phyloP scores from a whole-genome alignment of 495 filamentous ascomycete species.

The Xylaria curta region DNA sequence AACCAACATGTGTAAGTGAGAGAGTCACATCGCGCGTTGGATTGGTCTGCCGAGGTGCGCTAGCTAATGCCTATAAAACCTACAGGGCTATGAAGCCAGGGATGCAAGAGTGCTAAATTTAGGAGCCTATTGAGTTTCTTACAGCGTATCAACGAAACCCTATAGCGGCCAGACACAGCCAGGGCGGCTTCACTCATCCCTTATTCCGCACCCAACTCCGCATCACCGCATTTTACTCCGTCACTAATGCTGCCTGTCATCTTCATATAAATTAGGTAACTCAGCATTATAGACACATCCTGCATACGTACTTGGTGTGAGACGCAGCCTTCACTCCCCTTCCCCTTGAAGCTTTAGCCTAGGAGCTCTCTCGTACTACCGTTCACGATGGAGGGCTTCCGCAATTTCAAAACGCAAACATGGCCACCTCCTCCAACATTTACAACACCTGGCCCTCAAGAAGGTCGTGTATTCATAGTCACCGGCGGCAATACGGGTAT shows the following conservation, averaged over 20 bases:
- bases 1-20: not conserved
- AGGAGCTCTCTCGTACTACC: not conserved
- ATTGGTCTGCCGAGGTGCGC: not conserved
- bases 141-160: not conserved
- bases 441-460: conserved; percentile 33
- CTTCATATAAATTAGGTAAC: not conserved
- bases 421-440: conserved; percentile 33
- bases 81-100: not conserved
- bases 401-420: conserved; percentile 31
- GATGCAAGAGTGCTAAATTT: not conserved
- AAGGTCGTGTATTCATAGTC: conserved; percentile 45
- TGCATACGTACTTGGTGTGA: not conserved
- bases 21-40: not conserved
- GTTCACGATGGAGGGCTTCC: conserved; percentile 14
- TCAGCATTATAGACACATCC: not conserved
- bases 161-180: not conserved
- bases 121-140: not conserved
- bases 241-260: not conserved
- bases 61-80: not conserved
- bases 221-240: conserved; percentile 1
- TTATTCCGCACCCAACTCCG: conserved; percentile 3
- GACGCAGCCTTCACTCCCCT: not conserved
- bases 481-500: conserved; percentile 54
- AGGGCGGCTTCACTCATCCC: not conserved
- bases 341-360: not conserved